Evolutionary conservation across 805 yeast genomes (phyloP).

Genomic region (Saccharomycopsis amapae): DNA sequence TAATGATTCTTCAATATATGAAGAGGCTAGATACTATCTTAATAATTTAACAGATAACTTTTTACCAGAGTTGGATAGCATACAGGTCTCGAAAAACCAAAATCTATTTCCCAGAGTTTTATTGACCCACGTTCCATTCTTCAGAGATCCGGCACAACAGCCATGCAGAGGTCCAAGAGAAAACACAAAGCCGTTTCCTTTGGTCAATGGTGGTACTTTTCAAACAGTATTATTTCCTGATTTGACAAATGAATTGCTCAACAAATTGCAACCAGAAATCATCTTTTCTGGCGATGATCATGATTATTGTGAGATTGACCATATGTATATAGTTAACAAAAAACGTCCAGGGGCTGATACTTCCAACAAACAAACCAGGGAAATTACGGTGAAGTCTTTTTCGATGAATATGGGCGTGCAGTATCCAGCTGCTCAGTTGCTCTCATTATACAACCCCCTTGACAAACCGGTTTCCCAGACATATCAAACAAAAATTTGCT

Average conservation of each 20-base stretch:
- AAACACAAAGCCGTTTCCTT: constrained; percentile 54
- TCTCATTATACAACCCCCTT: constrained; percentile 53
- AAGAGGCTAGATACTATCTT: constrained; percentile 47
- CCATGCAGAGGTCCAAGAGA: constrained; percentile 77
- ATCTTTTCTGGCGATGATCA: constrained; percentile 95
- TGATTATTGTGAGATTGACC: constrained; percentile 81
- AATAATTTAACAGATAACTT: constrained; percentile 26
- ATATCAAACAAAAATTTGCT: constrained; percentile 44
- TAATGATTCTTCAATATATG: constrained; percentile 32
- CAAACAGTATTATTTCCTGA: constrained; percentile 76
- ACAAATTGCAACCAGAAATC: constrained; percentile 53
- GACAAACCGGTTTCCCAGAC: constrained; percentile 25
- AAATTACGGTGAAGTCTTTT: constrained; percentile 80
- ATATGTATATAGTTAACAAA: constrained; percentile 29
- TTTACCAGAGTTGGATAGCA: constrained; percentile 19
- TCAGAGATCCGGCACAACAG: constrained; percentile 53
- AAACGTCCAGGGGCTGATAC: neutral
- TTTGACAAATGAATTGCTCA: constrained; percentile 51
- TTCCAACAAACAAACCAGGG: constrained; percentile 38
- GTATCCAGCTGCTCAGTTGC: constrained; percentile 78
- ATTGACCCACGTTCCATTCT: constrained; percentile 84
- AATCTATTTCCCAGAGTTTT: constrained; percentile 51
- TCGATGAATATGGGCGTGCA: constrained; percentile 91
- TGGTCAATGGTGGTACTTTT: constrained; percentile 72
- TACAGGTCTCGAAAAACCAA: constrained; percentile 23